Conservation (phyloP, 306 rosid species). For the Albizia julibrissin region DNA sequence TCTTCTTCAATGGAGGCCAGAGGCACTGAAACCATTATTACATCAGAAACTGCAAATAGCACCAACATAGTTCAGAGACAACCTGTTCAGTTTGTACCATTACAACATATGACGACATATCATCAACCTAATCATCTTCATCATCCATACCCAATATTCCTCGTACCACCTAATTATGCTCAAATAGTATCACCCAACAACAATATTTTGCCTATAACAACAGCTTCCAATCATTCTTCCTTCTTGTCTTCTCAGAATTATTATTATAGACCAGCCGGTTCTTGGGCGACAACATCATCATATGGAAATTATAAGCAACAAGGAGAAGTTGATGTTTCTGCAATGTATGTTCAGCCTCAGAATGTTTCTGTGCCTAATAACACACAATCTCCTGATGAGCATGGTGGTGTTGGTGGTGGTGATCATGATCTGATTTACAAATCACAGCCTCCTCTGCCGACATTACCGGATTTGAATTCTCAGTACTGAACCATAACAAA, state of each 20-base stretch:
- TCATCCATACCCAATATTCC: constrained; percentile 42
- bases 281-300: constrained; percentile 3
- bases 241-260: constrained; percentile 26
- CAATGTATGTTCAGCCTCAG: constrained; percentile 32
- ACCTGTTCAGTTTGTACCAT: constrained; percentile 41
- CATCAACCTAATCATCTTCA: constrained; percentile 36
- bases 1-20: constrained; percentile 34
- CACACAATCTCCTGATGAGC: constrained; percentile 36
- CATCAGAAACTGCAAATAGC: constrained; percentile 32
- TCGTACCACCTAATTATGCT: constrained; percentile 38
- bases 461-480: constrained; percentile 22
- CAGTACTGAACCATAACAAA: constrained; percentile 36
- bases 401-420: constrained; percentile 47
- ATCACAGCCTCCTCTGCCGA: constrained; percentile 72
- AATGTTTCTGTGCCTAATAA: constrained; percentile 15
- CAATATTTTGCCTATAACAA: constrained; percentile 17
- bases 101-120: constrained; percentile 32
- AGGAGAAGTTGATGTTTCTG: constrained; percentile 15
- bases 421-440: constrained; percentile 55
- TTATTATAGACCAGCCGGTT: neutral
- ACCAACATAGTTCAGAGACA: constrained; percentile 36
- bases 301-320: constrained; percentile 35
- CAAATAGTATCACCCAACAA: constrained; percentile 39
- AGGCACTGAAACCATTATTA: constrained; percentile 25
- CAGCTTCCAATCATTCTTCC: constrained; percentile 36